Evolutionary conservation across 1,284 basidiomycete genomes (phyloP).

Genomic region (Crepidotus sp.): DNA sequence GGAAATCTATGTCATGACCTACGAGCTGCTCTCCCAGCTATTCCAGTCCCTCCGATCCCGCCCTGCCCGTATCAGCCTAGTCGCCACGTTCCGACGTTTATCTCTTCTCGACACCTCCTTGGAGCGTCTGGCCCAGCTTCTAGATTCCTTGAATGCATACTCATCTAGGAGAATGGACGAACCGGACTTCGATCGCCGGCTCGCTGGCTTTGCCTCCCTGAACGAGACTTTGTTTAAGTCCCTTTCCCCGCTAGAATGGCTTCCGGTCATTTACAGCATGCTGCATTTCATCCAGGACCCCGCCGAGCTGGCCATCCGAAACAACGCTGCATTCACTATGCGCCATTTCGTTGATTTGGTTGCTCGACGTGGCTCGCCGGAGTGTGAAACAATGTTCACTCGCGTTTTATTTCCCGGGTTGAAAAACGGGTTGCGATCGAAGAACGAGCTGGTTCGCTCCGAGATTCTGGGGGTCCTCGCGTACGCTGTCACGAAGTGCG

Average conservation of each 20-base stretch:
- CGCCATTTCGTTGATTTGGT: slow-evolving; percentile 71
- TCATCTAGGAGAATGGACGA: slow-evolving; percentile 80
- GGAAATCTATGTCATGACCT: slow-evolving; percentile 48
- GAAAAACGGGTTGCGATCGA: slow-evolving; percentile 75
- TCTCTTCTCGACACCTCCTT: slow-evolving; percentile 45
- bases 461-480: slow-evolving; percentile 82
- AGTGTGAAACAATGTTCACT: slow-evolving; percentile 50
- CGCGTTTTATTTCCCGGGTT: slow-evolving; percentile 73
- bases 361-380: slow-evolving; percentile 28
- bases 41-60: slow-evolving; percentile 72
- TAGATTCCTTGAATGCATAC: slow-evolving; percentile 80
- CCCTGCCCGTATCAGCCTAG: slow-evolving; percentile 58
- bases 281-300: slow-evolving; percentile 86
- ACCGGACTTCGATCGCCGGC: slow-evolving; percentile 85
- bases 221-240: slow-evolving; percentile 54
- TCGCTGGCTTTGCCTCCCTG: slow-evolving; percentile 69
- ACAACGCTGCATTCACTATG: slow-evolving; percentile 71
- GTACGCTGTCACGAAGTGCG: slow-evolving; percentile 64
- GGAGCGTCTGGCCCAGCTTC: slow-evolving; percentile 40
- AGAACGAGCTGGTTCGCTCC: slow-evolving; percentile 80
- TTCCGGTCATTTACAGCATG: slow-evolving; percentile 78
- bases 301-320: slow-evolving; percentile 82
- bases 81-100: slow-evolving; percentile 57
- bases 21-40: slow-evolving; percentile 61
- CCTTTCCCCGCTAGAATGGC: slow-evolving; percentile 62